Evolutionary conservation across 768 basidiomycete genomes (phyloP), one percentile per base, ranked within the genome.

Genomic region (Suillus weaverae): DNA sequence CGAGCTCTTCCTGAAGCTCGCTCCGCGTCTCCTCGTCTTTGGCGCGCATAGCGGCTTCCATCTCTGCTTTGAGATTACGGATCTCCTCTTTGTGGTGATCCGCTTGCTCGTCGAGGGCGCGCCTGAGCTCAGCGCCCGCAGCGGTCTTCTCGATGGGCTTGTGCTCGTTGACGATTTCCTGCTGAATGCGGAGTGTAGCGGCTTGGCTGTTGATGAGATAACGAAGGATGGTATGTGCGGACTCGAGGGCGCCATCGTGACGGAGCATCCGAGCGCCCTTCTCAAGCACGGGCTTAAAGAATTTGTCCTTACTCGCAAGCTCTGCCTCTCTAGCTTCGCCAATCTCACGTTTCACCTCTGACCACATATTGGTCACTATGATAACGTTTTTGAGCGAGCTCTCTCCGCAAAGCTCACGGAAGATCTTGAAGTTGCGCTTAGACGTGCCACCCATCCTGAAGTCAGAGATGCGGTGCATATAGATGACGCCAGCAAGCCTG

Each of bases 351-450:
- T 73, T 74, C 44, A 84, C 79, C 64, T 77, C 74, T 5, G 76
- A 80, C 85, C 85, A 86, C 83, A 82, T 85, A 43, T 78, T 86
- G 53, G 86, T 86, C 59, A 81, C 81, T 64, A 87, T 79, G 33
- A 83, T 75, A 35, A 87, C 83, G 64, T 81, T 85, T 44, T 77
- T 73, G 60, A 87, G 80, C 16, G 82, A 76, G 51, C 62, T 75
- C 22, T 83, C 81, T 16, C 86, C 86, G 66, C 86, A 87, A 14
- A 87, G 77, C 63, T 82, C 77, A 55, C 80, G 74, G 71, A 86
- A 85, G 73, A 85, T 79, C 41, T 78, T 77, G 62, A 84, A 84
- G 68, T 83, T 85, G 67, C 81, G 79, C 30, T 76, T 79, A n/a
- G 83, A 82, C 32, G 81, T 82, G 26, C 82, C 83, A 39, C 82